Evolutionary conservation across 2,329 filamentous ascomycete species (phyloP).

Genomic region (Zarea fungicola): DNA sequence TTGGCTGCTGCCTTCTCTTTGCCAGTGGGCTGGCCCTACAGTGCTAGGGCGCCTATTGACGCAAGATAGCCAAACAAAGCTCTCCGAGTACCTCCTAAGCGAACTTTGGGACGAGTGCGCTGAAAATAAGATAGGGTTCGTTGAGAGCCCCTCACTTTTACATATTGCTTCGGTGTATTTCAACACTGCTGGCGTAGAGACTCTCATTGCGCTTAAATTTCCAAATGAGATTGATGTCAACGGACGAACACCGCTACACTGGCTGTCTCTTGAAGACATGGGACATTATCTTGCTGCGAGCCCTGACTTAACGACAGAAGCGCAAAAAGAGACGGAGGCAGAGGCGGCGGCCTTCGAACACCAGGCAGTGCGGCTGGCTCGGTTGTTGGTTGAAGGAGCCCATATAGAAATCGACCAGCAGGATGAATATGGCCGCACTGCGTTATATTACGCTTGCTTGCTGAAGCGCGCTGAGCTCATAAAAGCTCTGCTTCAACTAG

Average conservation of each 20-base stretch:
- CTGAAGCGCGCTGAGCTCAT: background rate
- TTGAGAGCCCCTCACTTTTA: background rate
- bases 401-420: background rate
- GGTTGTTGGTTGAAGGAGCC: background rate
- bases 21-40: background rate
- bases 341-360: background rate
- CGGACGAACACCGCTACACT: constrained; percentile 2
- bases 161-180: background rate
- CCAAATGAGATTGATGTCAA: background rate
- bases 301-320: background rate
- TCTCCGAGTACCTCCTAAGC: background rate
- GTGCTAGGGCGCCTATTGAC: background rate
- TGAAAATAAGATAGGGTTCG: background rate
- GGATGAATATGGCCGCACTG: background rate
- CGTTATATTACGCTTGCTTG: background rate
- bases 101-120: too few species aligned
- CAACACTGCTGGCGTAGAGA: background rate
- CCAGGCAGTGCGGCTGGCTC: background rate
- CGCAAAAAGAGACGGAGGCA: background rate
- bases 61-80: background rate
- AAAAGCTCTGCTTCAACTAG: background rate
- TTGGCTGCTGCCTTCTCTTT: background rate
- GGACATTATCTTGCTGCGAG: background rate
- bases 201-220: background rate
- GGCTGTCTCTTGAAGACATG: background rate